phyloP scores from a whole-genome alignment of 176 grass and related monocot species.

The Zea mays region Zm-B73-REFERENCE-NAM-5.0 NC_050098.1:154441001-154441500 shows the following conservation, averaged over 20 bases:
- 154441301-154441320: background rate
- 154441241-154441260: background rate
- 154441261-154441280: too few species aligned
- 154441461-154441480: too few species aligned
- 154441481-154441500: too few species aligned
- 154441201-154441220: background rate
- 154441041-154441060: slow-evolving; percentile 37
- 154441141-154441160: slow-evolving; percentile 38
- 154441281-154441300: background rate
- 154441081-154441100: slow-evolving; percentile 18
- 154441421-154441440: too few species aligned
- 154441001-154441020: background rate
- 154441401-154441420: too few species aligned
- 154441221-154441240: background rate
- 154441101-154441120: slow-evolving; percentile 32
- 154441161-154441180: slow-evolving; percentile 26
- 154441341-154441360: background rate
- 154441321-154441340: background rate
- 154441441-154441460: too few species aligned
- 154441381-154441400: background rate
- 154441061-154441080: background rate
- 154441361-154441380: background rate
- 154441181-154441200: background rate
- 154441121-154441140: slow-evolving; percentile 52
- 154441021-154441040: slow-evolving; percentile 6